phyloP scores from a whole-genome alignment of 169 alveolate genomes.

The Plasmodium berghei region DNA sequence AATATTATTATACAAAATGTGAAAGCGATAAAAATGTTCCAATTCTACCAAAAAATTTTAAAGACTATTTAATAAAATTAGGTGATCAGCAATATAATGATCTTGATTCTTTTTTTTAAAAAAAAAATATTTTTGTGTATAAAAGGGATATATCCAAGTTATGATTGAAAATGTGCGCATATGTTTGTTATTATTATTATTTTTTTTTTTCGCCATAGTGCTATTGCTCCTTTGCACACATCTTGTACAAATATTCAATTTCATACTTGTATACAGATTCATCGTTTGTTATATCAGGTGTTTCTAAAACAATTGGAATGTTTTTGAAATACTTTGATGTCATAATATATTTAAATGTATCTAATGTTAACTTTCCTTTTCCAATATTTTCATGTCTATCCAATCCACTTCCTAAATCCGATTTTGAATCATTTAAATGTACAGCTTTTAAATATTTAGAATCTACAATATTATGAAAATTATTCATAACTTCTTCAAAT shows the following conservation, averaged over 20 bases:
- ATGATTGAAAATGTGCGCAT: neutral
- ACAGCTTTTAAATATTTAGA: conserved; percentile 89
- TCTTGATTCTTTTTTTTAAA: conserved; percentile 21
- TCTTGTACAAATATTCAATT: conserved; percentile 83
- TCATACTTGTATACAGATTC: conserved; percentile 88
- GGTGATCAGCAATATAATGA: conserved; percentile 59
- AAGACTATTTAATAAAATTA: conserved; percentile 27
- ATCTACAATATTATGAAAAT: conserved; percentile 87
- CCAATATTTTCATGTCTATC: conserved; percentile 94
- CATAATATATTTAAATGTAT: conserved; percentile 89
- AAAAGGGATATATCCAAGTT: neutral
- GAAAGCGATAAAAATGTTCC: conserved; percentile 57
- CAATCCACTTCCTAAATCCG: conserved; percentile 89
- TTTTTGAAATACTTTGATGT: conserved; percentile 87
- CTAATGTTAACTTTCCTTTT: conserved; percentile 89
- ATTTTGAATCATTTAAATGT: conserved; percentile 92
- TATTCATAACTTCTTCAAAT: conserved; percentile 87
- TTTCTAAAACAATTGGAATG: conserved; percentile 91
- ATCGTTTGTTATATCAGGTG: conserved; percentile 90
- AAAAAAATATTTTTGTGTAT: conserved; percentile 78
- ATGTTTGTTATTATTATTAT: neutral
- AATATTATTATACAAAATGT: conserved; percentile 60
- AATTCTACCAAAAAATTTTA: conserved; percentile 36
- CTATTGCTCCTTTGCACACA: conserved; percentile 49
- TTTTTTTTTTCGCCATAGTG: neutral